These are phyloP conservation scores for Sugiyamaella xylanicola DNA, from an alignment of 1,139 yeast genomes.

Conservation along the genomic window DNA sequence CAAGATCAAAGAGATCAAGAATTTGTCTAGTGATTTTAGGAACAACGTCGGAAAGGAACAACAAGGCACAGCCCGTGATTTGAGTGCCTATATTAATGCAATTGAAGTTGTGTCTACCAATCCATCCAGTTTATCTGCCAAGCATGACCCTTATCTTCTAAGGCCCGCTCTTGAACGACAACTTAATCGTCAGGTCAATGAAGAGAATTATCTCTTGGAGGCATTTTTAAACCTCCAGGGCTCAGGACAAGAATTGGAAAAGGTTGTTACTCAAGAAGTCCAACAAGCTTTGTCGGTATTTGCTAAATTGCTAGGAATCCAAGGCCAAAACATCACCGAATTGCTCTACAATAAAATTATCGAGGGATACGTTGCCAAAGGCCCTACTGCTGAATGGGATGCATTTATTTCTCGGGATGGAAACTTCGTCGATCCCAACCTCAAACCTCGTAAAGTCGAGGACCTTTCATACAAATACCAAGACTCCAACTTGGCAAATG, in stretches of 20 bases:
- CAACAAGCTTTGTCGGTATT: constrained; percentile 78
- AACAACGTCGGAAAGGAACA: constrained; percentile 72
- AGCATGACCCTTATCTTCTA: constrained; percentile 79
- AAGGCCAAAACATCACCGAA: constrained; percentile 35
- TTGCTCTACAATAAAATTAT: constrained; percentile 67
- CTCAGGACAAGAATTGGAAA: constrained; percentile 86
- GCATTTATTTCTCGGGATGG: constrained; percentile 72
- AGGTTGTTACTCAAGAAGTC: constrained; percentile 81
- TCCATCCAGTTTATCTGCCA: constrained; percentile 47
- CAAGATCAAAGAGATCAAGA: constrained; percentile 84
- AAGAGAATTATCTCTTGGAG: constrained; percentile 84
- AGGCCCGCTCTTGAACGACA: constrained; percentile 74
- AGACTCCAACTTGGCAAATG: constrained; percentile 67
- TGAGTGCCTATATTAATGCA: constrained; percentile 36
- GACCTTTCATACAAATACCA: constrained; percentile 69
- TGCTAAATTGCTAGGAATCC: constrained; percentile 50
- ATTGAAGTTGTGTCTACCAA: constrained; percentile 35
- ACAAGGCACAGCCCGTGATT: constrained; percentile 51
- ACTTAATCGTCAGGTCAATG: constrained; percentile 72
- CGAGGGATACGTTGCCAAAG: constrained; percentile 74
- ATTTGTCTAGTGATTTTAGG: constrained; percentile 79
- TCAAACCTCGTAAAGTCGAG: constrained; percentile 66
- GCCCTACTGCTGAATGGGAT: constrained; percentile 87
- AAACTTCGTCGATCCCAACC: constrained; percentile 73
- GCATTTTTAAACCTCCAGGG: constrained; percentile 85